phyloP scores from a whole-genome alignment of 2,329 filamentous ascomycete genomes.

The Huntiella savannae region DNA sequence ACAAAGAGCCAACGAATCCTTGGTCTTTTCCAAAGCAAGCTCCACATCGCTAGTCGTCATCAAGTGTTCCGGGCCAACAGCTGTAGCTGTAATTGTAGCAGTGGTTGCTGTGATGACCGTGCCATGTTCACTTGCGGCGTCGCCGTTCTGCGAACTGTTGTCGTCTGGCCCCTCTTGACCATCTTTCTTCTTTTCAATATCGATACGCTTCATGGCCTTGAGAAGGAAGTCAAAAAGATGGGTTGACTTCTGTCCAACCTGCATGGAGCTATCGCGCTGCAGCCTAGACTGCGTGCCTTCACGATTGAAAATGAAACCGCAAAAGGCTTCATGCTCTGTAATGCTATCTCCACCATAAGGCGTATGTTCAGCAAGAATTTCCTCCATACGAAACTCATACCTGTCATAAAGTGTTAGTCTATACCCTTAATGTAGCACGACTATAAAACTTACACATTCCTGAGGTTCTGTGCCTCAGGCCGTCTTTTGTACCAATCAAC shows the following conservation, averaged over 20 bases:
- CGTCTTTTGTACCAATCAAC: slow-evolving; percentile 19
- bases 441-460: slow-evolving; percentile 23
- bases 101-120: not conserved
- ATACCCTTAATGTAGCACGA: not conserved
- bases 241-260: slow-evolving; percentile 33
- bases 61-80: too few relatives aligned
- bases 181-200: too few relatives aligned
- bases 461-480: slow-evolving; percentile 25
- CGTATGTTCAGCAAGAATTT: not conserved
- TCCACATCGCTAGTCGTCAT: too few relatives aligned
- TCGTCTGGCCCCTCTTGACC: too few relatives aligned
- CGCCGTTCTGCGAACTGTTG: too few relatives aligned
- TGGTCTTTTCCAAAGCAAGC: not conserved
- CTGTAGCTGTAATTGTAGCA: not conserved
- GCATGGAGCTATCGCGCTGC: slow-evolving; percentile 31
- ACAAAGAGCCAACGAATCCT: slow-evolving; percentile 11
- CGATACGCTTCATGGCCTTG: slow-evolving; percentile 17
- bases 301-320: slow-evolving; percentile 35
- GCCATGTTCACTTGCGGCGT: too few relatives aligned
- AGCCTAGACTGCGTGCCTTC: slow-evolving; percentile 28
- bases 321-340: slow-evolving; percentile 33
- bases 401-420: too few relatives aligned
- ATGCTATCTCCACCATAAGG: not conserved
- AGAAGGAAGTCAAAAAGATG: slow-evolving; percentile 25
- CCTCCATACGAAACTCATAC: not conserved